Evolutionary conservation across 306 rosid species (phyloP), one percentile per base, ranked within the genome.

Genomic region (Citrullus colocynthis): DNA sequence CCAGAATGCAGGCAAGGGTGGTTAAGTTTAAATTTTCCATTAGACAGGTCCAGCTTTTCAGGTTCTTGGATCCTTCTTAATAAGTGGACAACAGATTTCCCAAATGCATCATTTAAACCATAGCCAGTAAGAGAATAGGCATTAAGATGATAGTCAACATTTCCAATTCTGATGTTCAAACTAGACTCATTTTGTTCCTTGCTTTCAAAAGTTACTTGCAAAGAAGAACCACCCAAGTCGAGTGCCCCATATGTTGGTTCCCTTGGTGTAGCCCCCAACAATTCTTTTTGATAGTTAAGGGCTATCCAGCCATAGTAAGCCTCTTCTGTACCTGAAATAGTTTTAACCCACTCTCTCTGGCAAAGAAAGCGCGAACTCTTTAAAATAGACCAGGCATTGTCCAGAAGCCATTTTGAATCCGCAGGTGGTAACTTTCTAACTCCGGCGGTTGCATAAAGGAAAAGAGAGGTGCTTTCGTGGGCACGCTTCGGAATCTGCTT

Each of bases 251-350:
- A 92, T 14, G 97, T 95, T 24, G 91, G 90, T 80, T 85, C 80
- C 84, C 89, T 89, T 28, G 96, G 93, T 36, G 61, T 88, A 57
- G 84, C 87, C 41, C 97, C 93, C 70, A 95, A 86, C 62, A 87
- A 81, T 6, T 84, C 81, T 6, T 84, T 86, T 37, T 86, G 84
- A 86, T 92, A 89, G 83, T 95, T 95, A 81, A 95, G 97, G 9
- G 97, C 91, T 60, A 95, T 92, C 98, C 98, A 95, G 45, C 98
- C 98, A 79, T 81, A 92, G 70, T 95, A 95, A 72, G 97, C 98
- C 77, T 95, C 98, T 83, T 95, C 98, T 6, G 90, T 84, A 36
- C 98, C 98, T 45, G 91, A 80, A 14, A 95, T 92, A 59, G 84
- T 88, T 83, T 85, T 87, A 72, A 95, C 91, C 97, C 96, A 92